phyloP scores from a whole-genome alignment of 2,329 filamentous ascomycete genomes.

The Sarocladium brachiariae region DNA sequence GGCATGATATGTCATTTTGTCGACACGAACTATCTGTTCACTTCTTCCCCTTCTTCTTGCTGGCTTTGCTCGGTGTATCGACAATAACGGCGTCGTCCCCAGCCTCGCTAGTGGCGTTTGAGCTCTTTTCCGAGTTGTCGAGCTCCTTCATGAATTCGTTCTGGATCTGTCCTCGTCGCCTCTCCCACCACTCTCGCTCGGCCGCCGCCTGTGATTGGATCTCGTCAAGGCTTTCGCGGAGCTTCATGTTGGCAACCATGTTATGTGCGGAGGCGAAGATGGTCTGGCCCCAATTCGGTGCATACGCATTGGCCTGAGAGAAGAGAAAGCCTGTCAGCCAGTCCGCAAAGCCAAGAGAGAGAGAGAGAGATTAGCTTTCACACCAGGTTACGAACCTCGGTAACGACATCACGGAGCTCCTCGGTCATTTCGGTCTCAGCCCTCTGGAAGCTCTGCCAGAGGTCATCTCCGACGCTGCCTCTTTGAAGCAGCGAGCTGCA shows the following conservation, averaged over 20 bases:
- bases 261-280: constrained; percentile 99
- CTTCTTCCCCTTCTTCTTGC: constrained; percentile 57
- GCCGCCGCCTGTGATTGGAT: constrained; percentile 63
- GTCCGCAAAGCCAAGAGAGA: no score
- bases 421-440: constrained; percentile 98
- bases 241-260: constrained; percentile 75
- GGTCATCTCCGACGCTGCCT: constrained; percentile 89
- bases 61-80: constrained; percentile 52
- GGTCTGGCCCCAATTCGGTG: constrained; percentile 80
- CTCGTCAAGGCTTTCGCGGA: constrained; percentile 69
- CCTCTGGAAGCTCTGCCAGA: constrained; percentile 86
- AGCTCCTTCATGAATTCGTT: constrained; percentile 80
- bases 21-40: constrained; percentile 20
- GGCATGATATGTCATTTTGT: background rate
- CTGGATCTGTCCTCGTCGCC: constrained; percentile 66
- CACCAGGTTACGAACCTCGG: constrained; percentile 55
- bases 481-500: constrained; percentile 76
- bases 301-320: constrained; percentile 77
- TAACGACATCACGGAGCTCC: constrained; percentile 87
- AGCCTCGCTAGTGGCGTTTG: constrained; percentile 26
- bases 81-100: constrained; percentile 58
- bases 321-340: constrained; percentile 2
- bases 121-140: constrained; percentile 51
- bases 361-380: no score
- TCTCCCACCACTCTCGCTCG: constrained; percentile 92